Base-by-base conservation (phyloP, 2,329 filamentous ascomycete genomes). In the Penicillium vulpinum region DNA sequence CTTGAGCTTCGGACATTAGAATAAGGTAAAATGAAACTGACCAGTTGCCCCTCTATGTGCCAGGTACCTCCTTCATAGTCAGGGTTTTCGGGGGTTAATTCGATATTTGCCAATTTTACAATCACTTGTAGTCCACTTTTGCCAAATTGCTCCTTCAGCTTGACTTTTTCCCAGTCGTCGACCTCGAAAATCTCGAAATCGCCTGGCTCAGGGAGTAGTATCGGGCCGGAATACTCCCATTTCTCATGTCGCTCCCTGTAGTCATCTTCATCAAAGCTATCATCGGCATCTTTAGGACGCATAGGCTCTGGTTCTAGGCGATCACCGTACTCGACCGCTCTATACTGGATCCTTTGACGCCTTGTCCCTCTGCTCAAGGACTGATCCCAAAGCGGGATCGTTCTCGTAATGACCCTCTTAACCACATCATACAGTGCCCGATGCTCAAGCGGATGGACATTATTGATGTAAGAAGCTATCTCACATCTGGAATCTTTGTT, bases 351-450 rank as follows among this genome's bases (percentile, higher is more conserved):
- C 16, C 31, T 33, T 4, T 7, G 5, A 16, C 7, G 31, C 5
- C 5, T 5, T 65, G 53, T 5, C 21, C 2, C n/a, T 54, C 16
- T 5, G 33, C 46, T 60, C 28, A 73, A 54, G 2, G 49, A 66
- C 29, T 68, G 55, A 46, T 83, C 75, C 80, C 80, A 84, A 0
- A 80, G 72, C 0, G 80, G 78, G 0, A 84, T 66, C 0, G 76
- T 62, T 21, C 69, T 68, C 15, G 70, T 16, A 28, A 79, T 65
- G 11, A 79, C 52, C 7, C 67, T 61, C 51, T 78, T 74, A n/a
- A 80, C 67, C 8, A 70, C 60, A 2, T 46, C 31, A 50, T 79
- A 80, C 2, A 79, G 61, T 1, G 62, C 47, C 1, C 43, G 36
- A 53, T 78, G 63, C 5, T 68, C 54, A 2, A 53, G 29, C 0